Evolutionary conservation across 495 filamentous ascomycete genomes (phyloP).

Genomic region (Penicillium crystallinum): DNA sequence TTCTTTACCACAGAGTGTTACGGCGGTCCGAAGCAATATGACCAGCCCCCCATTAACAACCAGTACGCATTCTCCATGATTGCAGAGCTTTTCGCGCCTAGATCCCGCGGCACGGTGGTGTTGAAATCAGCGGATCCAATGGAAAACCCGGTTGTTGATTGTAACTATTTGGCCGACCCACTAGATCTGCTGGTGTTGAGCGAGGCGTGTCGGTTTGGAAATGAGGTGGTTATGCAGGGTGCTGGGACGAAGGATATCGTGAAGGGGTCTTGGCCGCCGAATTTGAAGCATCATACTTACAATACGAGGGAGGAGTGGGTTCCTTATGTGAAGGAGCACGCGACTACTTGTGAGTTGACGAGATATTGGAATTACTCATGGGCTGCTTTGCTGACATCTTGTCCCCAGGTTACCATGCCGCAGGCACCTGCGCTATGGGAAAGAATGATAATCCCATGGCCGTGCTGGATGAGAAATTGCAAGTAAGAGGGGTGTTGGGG

Average conservation of each 20-base stretch:
- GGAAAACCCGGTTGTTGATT: conserved; percentile 45
- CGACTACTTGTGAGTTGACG: conserved; percentile 43
- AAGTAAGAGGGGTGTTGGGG: conserved; percentile 46
- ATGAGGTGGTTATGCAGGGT: conserved; percentile 51
- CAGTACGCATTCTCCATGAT: conserved; percentile 41
- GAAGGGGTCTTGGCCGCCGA: conserved; percentile 48
- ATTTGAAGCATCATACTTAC: conserved; percentile 40
- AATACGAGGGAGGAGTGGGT: conserved; percentile 47
- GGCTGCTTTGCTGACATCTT: conserved; percentile 1
- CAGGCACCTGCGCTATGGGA: conserved; percentile 52
- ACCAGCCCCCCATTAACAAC: conserved; percentile 38
- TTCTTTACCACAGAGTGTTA: conserved; percentile 51
- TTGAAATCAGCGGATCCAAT: conserved; percentile 31
- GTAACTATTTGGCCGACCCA: conserved; percentile 44
- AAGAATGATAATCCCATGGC: conserved; percentile 38
- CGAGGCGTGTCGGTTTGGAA: conserved; percentile 47
- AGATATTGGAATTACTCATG: not conserved
- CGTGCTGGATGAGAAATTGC: conserved; percentile 51
- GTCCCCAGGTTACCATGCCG: conserved; percentile 42
- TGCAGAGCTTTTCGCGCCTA: conserved; percentile 37
- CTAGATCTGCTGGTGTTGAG: conserved; percentile 44
- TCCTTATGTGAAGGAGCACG: conserved; percentile 45
- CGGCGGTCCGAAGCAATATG: conserved; percentile 47
- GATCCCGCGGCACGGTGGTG: conserved; percentile 38
- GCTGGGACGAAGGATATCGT: conserved; percentile 51